Conservation (phyloP, 2,329 filamentous ascomycete genomes). For the Talaromyces sp. region DNA sequence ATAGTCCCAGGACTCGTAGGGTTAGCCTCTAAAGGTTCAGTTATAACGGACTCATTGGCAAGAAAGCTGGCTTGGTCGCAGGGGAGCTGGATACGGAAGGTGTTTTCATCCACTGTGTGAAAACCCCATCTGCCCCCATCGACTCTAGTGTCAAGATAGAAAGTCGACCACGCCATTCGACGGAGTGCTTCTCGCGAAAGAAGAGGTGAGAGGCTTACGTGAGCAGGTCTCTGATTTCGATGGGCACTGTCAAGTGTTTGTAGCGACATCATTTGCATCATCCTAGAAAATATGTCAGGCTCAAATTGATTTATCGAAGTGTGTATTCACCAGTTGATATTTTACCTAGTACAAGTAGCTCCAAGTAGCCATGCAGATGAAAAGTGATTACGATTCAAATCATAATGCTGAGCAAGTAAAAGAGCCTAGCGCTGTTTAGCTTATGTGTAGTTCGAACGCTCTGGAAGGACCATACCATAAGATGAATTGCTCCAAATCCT, state of each 20-base stretch:
- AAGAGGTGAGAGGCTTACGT: neutral
- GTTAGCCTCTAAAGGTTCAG: neutral
- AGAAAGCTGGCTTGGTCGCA: conserved; percentile 6
- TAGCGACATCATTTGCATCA: conserved; percentile 14
- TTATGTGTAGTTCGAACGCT: neutral
- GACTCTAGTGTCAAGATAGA: conserved; percentile 3
- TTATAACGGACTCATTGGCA: neutral
- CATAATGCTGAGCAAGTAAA: conserved; percentile 5
- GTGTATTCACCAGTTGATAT: neutral
- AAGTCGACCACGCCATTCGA: conserved; percentile 2
- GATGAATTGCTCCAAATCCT: conserved; percentile 6
- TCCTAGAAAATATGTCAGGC: neutral
- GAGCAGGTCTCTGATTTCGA: neutral
- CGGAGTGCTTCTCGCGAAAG: neutral
- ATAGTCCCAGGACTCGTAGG: neutral
- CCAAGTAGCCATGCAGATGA: conserved; percentile 2
- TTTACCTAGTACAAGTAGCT: conserved; percentile 4
- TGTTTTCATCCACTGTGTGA: conserved; percentile 4
- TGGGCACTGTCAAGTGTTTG: conserved; percentile 3
- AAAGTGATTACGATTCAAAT: neutral
- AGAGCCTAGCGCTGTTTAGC: neutral
- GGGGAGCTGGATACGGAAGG: conserved; percentile 1
- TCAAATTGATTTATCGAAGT: neutral
- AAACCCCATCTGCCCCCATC: neutral
- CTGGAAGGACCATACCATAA: neutral